Conservation (phyloP, 2,329 filamentous ascomycete genomes). For the Ophiostoma triangulosporum region DNA sequence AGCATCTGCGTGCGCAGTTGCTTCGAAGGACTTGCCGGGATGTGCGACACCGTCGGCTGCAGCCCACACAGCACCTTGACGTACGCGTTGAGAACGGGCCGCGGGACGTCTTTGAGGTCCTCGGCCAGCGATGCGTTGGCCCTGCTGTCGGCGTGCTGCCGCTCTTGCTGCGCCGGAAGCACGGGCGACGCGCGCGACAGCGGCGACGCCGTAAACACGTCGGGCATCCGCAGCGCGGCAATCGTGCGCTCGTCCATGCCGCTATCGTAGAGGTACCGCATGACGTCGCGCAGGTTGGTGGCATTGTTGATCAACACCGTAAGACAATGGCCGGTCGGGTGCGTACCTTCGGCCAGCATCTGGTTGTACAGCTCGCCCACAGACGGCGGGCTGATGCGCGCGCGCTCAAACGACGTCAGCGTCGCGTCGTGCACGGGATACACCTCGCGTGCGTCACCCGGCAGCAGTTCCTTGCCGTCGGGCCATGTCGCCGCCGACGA, state of each 20-base stretch:
- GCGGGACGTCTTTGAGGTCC: slow-evolving; percentile 18
- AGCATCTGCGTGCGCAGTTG: slow-evolving; percentile 15
- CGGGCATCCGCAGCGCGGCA: slow-evolving; percentile 4
- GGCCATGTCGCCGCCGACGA: neutral
- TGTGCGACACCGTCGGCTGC: slow-evolving; percentile 18
- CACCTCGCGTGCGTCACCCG: slow-evolving; percentile 47
- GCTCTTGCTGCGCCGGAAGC: neutral
- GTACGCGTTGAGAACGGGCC: slow-evolving; percentile 34
- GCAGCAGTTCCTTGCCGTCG: slow-evolving; percentile 22
- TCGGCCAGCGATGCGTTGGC: neutral
- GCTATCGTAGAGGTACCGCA: slow-evolving; percentile 37
- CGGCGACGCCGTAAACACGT: neutral
- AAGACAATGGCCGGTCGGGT: slow-evolving; percentile 36
- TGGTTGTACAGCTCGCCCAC: slow-evolving; percentile 42
- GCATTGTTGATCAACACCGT: slow-evolving; percentile 42
- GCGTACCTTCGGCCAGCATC: slow-evolving; percentile 39
- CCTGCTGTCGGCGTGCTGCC: neutral
- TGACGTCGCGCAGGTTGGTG: slow-evolving; percentile 29
- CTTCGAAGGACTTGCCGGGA: slow-evolving; percentile 14
- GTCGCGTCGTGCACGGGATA: slow-evolving; percentile 41
- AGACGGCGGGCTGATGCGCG: slow-evolving; percentile 46
- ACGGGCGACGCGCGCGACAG: slow-evolving; percentile 2
- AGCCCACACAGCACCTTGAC: slow-evolving; percentile 35
- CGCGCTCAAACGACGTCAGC: slow-evolving; percentile 50
- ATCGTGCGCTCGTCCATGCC: slow-evolving; percentile 15